Evolutionary conservation across 1,284 basidiomycete species (phyloP), one percentile per base, ranked within the genome.

Genomic region (Rhodotorula sp.): DNA sequence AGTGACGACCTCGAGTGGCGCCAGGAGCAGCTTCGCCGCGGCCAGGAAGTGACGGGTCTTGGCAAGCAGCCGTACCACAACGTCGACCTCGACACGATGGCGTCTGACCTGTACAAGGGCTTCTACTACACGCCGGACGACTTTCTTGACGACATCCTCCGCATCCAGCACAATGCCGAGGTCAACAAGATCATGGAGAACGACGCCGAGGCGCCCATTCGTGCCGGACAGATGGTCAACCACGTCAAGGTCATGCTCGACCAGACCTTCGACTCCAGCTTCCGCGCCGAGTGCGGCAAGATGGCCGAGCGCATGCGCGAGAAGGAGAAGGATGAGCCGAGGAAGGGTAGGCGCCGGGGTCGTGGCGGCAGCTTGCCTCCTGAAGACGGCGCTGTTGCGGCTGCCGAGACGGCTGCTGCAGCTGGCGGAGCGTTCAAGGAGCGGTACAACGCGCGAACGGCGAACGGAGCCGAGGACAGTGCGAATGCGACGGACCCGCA

Each of bases 61-160:
- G 74, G 74, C 30, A 65, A 62, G 34, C 74, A 75, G 66, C 74
- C 74, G 11, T 78, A 91, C 30, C 90, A 87, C 79, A 86, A 94
- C 76, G 88, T 95, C 82, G 92, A 95, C 79, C 84, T 99, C 39
- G 95, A 98, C 78, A 88, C 86, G 74, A 94, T 99, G 86, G 90
- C 94, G 76, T 83, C 85, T 48, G 88, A 92, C 66, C 84, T 99
- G 22, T 92, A 92, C 82, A 89, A 88, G 79, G 88, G 89, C 68
- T 88, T 88, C 64, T 99, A 99, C 80, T 86, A 92, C 48, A 94
- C 92, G 0, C 90, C 91, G 0, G 85, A 88, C 60, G 87, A 91
- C 66, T 96, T 99, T 82, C 84, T 97, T 15, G 87, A 89, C 53
- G 96, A 98, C 78, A 85, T 98, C 63, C 84, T 85, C 60, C 90